Evolutionary conservation across 441 rosid genomes (phyloP).

Genomic region (Caryocar brasiliense): DNA sequence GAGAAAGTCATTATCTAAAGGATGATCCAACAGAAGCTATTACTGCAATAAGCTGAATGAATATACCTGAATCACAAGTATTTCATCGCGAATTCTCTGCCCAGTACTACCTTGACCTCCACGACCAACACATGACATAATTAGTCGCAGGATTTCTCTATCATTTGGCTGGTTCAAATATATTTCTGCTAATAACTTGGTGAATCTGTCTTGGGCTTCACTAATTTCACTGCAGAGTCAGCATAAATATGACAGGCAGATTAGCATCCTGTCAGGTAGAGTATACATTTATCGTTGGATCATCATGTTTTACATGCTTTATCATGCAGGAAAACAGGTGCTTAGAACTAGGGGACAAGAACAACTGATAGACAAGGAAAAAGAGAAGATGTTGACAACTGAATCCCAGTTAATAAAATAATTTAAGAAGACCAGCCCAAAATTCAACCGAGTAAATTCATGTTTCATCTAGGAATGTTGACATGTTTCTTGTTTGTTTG

Average conservation of each 20-base stretch:
- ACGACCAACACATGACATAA: constrained; percentile 53
- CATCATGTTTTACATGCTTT: neutral
- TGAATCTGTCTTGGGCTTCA: constrained; percentile 58
- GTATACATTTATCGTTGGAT: neutral
- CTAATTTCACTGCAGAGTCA: constrained; percentile 49
- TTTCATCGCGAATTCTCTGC: constrained; percentile 68
- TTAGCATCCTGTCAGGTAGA: neutral
- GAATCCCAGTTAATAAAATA: no score
- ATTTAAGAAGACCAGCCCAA: no score
- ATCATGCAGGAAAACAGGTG: no score
- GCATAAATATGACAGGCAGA: neutral
- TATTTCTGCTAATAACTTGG: constrained; percentile 42
- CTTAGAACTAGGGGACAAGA: no score
- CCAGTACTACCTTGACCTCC: constrained; percentile 71
- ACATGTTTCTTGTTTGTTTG: no score
- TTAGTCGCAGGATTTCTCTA: constrained; percentile 48
- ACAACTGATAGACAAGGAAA: no score
- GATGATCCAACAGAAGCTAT: constrained; percentile 5
- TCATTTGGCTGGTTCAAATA: constrained; percentile 38
- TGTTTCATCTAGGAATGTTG: no score
- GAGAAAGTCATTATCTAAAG: neutral
- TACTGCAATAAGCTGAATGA: neutral
- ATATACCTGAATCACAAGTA: constrained; percentile 51
- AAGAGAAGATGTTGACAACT: no score
- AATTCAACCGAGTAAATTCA: no score